These are phyloP conservation scores for Petunia axillaris DNA, from an alignment of 257 asterid species.

Conservation along the genomic window DNA sequence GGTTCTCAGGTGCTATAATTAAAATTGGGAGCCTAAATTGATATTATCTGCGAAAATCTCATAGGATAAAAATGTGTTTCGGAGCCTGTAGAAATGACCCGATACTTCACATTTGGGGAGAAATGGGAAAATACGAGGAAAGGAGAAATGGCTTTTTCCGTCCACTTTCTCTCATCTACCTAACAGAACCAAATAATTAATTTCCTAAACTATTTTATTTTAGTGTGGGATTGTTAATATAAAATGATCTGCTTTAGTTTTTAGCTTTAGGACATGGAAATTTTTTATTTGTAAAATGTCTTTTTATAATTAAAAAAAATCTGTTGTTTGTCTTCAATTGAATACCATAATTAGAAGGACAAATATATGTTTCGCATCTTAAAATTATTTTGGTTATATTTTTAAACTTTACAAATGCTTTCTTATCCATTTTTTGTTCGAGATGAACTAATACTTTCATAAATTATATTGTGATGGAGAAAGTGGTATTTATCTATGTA, in stretches of 20 bases:
- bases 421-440: too few relatives aligned
- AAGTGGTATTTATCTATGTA: too few relatives aligned
- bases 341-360: not conserved
- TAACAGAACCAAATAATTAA: conserved; percentile 14
- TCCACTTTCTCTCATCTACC: conserved; percentile 32
- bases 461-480: too few relatives aligned
- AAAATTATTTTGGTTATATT: too few relatives aligned
- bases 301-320: not conserved
- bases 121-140: not conserved
- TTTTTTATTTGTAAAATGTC: not conserved
- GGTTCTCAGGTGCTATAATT: not conserved
- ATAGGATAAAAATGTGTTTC: conserved; percentile 1
- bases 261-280: conserved; percentile 11
- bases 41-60: conserved; percentile 11
- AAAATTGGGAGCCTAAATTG: conserved; percentile 9
- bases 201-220: not conserved
- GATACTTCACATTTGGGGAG: conserved; percentile 8
- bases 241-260: conserved; percentile 13
- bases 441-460: too few relatives aligned
- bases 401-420: too few relatives aligned
- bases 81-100: conserved; percentile 20
- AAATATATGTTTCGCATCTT: too few relatives aligned
- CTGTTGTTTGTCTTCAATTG: not conserved
- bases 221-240: not conserved
- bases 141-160: conserved; percentile 24